Evolutionary conservation across 108 stramenopile species (phyloP).

Genomic region (Fragilariopsis cylindrus): DNA sequence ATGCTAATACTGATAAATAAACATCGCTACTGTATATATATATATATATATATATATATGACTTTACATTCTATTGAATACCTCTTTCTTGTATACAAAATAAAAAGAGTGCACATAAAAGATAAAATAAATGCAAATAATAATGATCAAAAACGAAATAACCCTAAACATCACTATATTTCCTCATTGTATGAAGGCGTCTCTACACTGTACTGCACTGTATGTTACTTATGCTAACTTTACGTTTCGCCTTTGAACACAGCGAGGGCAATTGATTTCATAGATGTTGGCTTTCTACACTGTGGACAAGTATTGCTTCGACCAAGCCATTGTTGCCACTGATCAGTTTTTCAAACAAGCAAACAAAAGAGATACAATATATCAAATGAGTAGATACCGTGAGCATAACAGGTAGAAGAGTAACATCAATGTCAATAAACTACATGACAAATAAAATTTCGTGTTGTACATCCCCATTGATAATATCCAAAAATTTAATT

Average conservation of each 20-base stretch:
- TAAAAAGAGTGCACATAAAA: no score
- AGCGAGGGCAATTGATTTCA: conserved; percentile 31
- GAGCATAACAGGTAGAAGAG: no score
- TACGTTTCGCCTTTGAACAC: conserved; percentile 20
- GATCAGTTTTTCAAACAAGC: neutral
- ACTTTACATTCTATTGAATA: no score
- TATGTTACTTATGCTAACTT: neutral
- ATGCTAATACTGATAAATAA: no score
- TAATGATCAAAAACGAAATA: no score
- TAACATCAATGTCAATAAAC: neutral
- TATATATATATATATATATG: no score
- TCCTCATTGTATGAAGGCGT: no score
- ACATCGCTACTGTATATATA: no score
- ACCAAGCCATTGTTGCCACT: conserved; percentile 73
- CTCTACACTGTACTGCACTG: no score
- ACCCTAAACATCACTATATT: no score
- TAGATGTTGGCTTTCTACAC: conserved; percentile 39
- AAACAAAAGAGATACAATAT: neutral
- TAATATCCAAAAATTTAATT: neutral
- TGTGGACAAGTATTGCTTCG: conserved; percentile 56
- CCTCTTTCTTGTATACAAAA: no score
- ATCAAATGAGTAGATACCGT: neutral
- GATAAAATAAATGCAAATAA: no score
- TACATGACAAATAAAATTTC: neutral
- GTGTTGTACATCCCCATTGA: neutral